phyloP scores from a whole-genome alignment of 225 moss, liverwort and hornwort species.

The Pleurozium schreberi region DNA sequence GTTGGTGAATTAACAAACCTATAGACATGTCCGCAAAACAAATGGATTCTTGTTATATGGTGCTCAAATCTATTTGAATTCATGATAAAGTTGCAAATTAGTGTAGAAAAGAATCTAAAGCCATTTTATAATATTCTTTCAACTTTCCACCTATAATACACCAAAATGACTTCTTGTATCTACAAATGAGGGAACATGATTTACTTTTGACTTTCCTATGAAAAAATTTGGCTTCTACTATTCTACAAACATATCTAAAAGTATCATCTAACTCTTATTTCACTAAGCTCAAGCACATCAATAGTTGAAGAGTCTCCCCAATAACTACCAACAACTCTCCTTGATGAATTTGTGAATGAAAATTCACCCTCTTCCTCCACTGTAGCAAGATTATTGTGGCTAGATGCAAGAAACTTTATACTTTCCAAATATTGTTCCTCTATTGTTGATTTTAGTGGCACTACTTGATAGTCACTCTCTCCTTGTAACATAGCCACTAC shows the following conservation, averaged over 20 bases:
- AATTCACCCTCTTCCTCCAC: neutral
- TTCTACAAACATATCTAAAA: too few species aligned
- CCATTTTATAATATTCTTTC: neutral
- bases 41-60: neutral
- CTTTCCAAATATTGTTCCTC: neutral
- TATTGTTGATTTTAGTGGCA: neutral
- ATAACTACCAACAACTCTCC: too few species aligned
- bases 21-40: too few species aligned
- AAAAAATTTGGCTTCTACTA: neutral
- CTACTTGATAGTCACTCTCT: neutral
- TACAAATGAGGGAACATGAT: neutral
- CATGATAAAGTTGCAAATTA: neutral
- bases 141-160: neutral
- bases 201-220: rapidly evolving
- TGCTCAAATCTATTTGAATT: neutral
- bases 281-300: too few species aligned
- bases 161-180: neutral
- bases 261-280: too few species aligned
- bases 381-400: neutral
- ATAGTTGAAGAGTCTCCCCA: too few species aligned
- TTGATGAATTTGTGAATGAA: neutral
- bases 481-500: conserved; percentile 2
- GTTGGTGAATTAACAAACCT: too few species aligned
- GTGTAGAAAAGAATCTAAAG: neutral
- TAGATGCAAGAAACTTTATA: neutral